phyloP scores from a whole-genome alignment of 208 protist genomes.

The Lotmaria passim region DNA sequence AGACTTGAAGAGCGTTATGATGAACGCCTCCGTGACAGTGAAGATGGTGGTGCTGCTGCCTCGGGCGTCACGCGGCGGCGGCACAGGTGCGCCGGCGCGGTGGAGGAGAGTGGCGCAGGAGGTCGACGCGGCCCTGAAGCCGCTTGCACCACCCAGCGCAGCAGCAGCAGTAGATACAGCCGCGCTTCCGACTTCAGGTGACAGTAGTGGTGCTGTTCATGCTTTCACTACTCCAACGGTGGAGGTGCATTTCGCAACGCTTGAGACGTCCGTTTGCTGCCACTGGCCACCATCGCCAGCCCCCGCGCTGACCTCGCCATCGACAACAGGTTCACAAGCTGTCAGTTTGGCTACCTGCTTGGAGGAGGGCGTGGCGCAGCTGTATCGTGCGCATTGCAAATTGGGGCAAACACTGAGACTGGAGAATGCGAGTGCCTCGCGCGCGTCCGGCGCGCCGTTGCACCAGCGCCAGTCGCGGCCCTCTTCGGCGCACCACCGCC shows the following conservation, averaged over 20 bases:
- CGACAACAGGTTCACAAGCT: neutral
- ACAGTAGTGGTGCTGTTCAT: neutral
- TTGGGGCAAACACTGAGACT: constrained; percentile 16
- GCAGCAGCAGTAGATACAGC: neutral
- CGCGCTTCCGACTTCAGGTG: no score
- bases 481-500: neutral
- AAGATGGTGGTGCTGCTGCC: constrained; percentile 79
- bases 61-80: constrained; percentile 45
- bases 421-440: neutral
- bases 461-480: neutral
- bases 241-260: constrained; percentile 46
- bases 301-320: neutral
- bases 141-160: neutral
- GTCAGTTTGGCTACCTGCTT: neutral
- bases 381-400: constrained; percentile 30
- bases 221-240: neutral
- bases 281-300: neutral
- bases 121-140: constrained; percentile 9
- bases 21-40: constrained; percentile 59
- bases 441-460: neutral
- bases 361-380: constrained; percentile 3
- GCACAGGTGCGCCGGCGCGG: neutral
- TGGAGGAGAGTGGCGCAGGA: constrained; percentile 28
- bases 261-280: constrained; percentile 43
- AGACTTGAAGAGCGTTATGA: constrained; percentile 70